A percentile compares a stretch with the other conserved stretches of the same genome.
These are phyloP conservation scores for Penicillium subrubescens DNA, from an alignment of 495 filamentous ascomycete species.

Conservation along the genomic window DNA sequence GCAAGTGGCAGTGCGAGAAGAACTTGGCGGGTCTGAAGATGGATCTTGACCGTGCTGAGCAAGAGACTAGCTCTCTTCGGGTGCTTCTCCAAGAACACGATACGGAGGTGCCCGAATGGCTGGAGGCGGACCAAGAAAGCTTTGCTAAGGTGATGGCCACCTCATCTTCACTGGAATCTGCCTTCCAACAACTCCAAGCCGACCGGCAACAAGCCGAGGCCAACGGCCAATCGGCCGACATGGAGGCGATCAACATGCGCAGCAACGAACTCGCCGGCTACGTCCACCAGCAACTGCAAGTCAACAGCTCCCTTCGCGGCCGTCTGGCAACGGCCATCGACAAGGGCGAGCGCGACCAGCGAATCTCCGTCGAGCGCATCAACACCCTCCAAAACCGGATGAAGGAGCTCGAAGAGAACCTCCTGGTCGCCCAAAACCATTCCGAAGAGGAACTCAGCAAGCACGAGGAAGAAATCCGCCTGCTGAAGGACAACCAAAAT, in stretches of 20 bases:
- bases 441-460: slow-evolving; percentile 80
- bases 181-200: slow-evolving; percentile 77
- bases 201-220: slow-evolving; percentile 73
- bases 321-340: slow-evolving; percentile 85
- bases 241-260: slow-evolving; percentile 69
- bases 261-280: slow-evolving; percentile 75
- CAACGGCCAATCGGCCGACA: slow-evolving; percentile 64
- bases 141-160: slow-evolving; percentile 56
- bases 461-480: slow-evolving; percentile 83
- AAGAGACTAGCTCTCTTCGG: slow-evolving; percentile 83
- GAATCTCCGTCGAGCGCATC: slow-evolving; percentile 75
- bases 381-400: slow-evolving; percentile 78
- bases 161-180: slow-evolving; percentile 74
- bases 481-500: slow-evolving; percentile 75
- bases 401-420: slow-evolving; percentile 77
- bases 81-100: slow-evolving; percentile 84
- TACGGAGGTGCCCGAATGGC: slow-evolving; percentile 63
- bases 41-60: slow-evolving; percentile 93
- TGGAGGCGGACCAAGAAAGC: slow-evolving; percentile 44
- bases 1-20: slow-evolving; percentile 96
- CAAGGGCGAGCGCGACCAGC: slow-evolving; percentile 84
- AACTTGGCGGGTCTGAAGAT: slow-evolving; percentile 90
- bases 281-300: slow-evolving; percentile 75
- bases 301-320: slow-evolving; percentile 71
- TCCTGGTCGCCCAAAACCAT: slow-evolving; percentile 79